A percentile compares a stretch with the other conserved stretches of the same genome.
These are phyloP conservation scores for Aureobasidium leucospermi DNA, from an alignment of 2,329 filamentous ascomycete genomes.

Conservation along the genomic window DNA sequence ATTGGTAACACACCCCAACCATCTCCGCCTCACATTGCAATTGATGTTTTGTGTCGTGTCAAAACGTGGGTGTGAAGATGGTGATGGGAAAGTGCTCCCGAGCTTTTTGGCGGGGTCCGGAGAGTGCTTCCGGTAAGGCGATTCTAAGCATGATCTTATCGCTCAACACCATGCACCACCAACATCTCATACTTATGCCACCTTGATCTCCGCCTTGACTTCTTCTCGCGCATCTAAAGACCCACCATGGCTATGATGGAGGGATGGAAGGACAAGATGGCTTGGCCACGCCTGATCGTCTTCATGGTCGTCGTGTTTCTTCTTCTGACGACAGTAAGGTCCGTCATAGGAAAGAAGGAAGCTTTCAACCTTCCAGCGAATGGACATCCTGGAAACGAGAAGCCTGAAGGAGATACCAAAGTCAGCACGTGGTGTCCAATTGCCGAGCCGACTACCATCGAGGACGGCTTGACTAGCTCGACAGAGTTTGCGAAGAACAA, in stretches of 20 bases:
- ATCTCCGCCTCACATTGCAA: too few species aligned
- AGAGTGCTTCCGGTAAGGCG: neutral
- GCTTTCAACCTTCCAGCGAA: neutral
- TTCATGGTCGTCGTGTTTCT: slow-evolving; percentile 11
- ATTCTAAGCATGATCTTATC: neutral
- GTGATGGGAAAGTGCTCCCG: neutral
- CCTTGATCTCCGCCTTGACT: neutral
- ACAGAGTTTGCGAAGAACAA: neutral
- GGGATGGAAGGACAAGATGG: slow-evolving; percentile 12
- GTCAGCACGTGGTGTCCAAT: slow-evolving; percentile 10
- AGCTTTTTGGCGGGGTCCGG: neutral
- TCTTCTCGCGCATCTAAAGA: neutral
- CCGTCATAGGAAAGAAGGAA: neutral
- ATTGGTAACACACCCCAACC: too few species aligned
- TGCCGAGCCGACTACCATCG: neutral
- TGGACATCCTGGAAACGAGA: neutral
- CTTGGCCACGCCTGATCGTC: slow-evolving; percentile 3
- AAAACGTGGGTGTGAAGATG: neutral
- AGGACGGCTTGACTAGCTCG: neutral
- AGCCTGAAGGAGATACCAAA: neutral
- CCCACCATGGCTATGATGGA: neutral
- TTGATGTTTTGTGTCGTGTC: neutral
- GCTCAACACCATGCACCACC: neutral
- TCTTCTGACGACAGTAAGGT: neutral
- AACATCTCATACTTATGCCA: neutral